Evolutionary conservation across 495 filamentous ascomycete genomes (phyloP), one percentile per base, ranked within the genome.

Genomic region (Immersiella caudata): DNA sequence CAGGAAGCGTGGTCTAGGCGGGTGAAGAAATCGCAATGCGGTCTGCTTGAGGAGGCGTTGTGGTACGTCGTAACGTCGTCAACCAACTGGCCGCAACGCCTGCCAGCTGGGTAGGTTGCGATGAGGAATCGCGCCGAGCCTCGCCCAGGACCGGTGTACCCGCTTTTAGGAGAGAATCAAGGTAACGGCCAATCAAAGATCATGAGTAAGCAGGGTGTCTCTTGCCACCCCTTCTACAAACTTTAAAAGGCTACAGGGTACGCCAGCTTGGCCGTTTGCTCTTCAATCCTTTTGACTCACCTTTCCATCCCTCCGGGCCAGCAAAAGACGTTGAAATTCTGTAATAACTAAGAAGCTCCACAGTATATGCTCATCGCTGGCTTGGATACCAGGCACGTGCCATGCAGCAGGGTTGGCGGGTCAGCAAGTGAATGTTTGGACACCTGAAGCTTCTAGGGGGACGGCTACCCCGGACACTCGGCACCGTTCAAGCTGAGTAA

Each of bases 131-230:
- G 2, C 40, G 40, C 40, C 40, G 40, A 46, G 40, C 40, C 40
- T 46, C 16, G 40, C 40, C 40, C 40, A 12, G 40, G 11, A 33
- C 29, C 29, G 29, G 4, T 3, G 29, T 33, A 8, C 40, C 40
- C 40, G 40, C 40, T 46, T 36, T 46, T 46, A 14, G 5, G 40
- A 18, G 2, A 6, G 29, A 33, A 33, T 33, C 29, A 46, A 14
- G 40, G 40, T 2, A 14, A 46, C 16, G 40, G 22, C 54, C 54
- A 57, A 57, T 57, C 22, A 27, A 5, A 57, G 54, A 9, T 25
- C 22, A 57, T 26, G 21, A 57, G 54, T 57, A 57, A 57, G 54
- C 54, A 57, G 54, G 54, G 54, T n/a, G 21, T 57, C 22, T 5
- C 54, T 57, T 57, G 54, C 54, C 54, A 57, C 54, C 2, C 16